phyloP scores from a whole-genome alignment of 176 grass and related monocot genomes.

The Triticum dicoccoides region DNA sequence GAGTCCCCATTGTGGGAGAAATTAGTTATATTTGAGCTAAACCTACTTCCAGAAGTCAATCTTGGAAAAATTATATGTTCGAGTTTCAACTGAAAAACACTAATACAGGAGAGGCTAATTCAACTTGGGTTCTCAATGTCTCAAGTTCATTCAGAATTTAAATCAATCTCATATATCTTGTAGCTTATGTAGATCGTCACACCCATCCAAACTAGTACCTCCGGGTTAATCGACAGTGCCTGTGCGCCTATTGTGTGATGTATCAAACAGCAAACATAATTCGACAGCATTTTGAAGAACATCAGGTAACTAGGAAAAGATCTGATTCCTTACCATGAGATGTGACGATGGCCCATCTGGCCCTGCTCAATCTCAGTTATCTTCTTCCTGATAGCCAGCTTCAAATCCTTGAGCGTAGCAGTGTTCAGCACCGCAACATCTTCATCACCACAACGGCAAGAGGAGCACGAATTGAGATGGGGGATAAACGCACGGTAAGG shows the following conservation, averaged over 20 bases:
- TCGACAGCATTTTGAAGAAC: neutral
- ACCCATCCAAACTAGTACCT: neutral
- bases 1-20: neutral
- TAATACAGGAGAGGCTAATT: neutral
- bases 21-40: neutral
- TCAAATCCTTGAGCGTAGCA: constrained; percentile 80
- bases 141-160: neutral
- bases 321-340: constrained; percentile 61
- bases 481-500: neutral
- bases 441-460: constrained; percentile 23
- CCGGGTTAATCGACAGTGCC: neutral
- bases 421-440: constrained; percentile 66
- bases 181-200: neutral
- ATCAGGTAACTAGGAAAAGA: neutral
- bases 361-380: constrained; percentile 74
- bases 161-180: neutral
- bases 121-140: neutral
- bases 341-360: constrained; percentile 84
- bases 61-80: neutral
- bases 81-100: neutral
- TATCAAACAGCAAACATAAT: neutral
- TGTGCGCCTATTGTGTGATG: neutral
- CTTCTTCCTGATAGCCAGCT: constrained; percentile 78
- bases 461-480: neutral
- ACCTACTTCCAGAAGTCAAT: neutral